These are phyloP conservation scores for Primulina huaijiensis DNA, from an alignment of 257 asterid genomes.

Conservation along the genomic window DNA sequence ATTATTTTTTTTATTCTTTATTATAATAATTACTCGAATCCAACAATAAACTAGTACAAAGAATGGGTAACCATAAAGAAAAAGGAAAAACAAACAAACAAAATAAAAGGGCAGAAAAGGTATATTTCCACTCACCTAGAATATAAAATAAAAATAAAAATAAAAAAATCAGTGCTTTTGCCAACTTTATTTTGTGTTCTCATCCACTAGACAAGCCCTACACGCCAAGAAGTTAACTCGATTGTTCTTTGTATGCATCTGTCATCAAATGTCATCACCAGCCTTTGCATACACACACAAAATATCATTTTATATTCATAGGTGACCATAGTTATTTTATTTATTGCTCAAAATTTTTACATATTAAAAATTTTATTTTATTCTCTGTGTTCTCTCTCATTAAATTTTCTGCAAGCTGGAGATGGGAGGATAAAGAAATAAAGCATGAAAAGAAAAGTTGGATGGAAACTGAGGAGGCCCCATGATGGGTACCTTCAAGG, in stretches of 20 bases:
- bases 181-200: constrained; percentile 44
- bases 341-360: neutral
- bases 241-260: constrained; percentile 34
- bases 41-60: neutral
- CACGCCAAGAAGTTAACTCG: constrained; percentile 47
- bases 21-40: neutral
- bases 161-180: constrained; percentile 29
- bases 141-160: neutral
- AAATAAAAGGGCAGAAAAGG: constrained; percentile 32
- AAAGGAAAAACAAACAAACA: constrained; percentile 9
- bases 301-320: constrained; percentile 9
- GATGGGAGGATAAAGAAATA: constrained; percentile 13
- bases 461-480: constrained; percentile 39
- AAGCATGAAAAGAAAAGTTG: constrained; percentile 15
- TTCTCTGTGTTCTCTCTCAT: neutral
- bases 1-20: neutral
- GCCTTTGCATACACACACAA: constrained; percentile 1
- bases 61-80: constrained; percentile 17
- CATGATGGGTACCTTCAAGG: constrained; percentile 54
- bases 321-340: neutral
- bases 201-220: constrained; percentile 50
- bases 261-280: constrained; percentile 15
- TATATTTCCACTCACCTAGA: constrained; percentile 36
- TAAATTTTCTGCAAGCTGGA: constrained; percentile 19
- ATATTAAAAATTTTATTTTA: no score